phyloP scores from a whole-genome alignment of 352 stramenopile genomes.

The Aphanomyces astaci region DNA sequence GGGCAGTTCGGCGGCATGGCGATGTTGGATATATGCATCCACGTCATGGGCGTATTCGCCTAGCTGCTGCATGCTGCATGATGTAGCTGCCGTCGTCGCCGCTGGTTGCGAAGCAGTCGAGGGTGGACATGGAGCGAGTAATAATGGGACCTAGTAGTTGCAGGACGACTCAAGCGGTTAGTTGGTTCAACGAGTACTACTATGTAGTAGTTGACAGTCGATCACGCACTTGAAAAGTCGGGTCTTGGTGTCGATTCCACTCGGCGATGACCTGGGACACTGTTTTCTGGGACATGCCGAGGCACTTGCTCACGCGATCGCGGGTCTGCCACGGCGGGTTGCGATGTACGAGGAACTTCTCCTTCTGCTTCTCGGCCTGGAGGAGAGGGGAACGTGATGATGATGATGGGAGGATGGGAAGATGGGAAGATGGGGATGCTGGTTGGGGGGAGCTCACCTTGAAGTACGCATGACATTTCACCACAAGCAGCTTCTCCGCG shows the following conservation, averaged over 20 bases:
- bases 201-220: too few species aligned
- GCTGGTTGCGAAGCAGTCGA: neutral
- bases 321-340: neutral
- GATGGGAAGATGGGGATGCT: neutral
- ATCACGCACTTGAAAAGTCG: neutral
- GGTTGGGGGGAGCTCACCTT: neutral
- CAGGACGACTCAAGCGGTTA: too few species aligned
- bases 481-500: neutral
- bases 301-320: constrained; percentile 4
- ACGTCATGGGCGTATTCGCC: neutral
- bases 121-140: too few species aligned
- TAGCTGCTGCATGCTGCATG: neutral
- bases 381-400: too few species aligned
- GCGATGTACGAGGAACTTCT: constrained; percentile 1
- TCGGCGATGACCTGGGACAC: constrained; percentile 6
- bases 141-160: neutral
- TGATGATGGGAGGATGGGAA: neutral
- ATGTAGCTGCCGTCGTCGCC: neutral
- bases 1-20: neutral
- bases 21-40: neutral
- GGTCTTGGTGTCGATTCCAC: neutral
- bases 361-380: constrained; percentile 3
- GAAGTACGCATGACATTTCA: constrained; percentile 8
- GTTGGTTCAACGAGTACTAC: too few species aligned
- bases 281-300: constrained; percentile 8